Percentiles rank a stretch among this genome's conserved stretches.
These are phyloP conservation scores for Globisporangium recalcitrans DNA, from an alignment of 352 stramenopile species.

Conservation along the genomic window DNA sequence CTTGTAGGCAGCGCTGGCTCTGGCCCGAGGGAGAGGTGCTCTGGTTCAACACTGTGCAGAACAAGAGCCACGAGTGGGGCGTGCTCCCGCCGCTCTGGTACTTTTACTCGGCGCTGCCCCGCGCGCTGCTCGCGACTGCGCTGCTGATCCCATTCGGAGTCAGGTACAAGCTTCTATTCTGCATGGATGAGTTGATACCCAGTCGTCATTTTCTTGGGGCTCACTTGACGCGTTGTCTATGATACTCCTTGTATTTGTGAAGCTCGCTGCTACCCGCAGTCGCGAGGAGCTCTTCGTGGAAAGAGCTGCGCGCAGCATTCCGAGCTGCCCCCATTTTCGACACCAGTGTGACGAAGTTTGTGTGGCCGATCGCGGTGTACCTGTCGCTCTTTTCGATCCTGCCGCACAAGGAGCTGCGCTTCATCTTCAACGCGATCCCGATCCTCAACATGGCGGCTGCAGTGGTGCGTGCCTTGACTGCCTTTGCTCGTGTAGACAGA, in stretches of 20 bases:
- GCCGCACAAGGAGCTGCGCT: conserved; percentile 98
- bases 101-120: conserved; percentile 91
- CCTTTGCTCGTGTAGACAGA: neutral
- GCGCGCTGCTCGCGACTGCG: conserved; percentile 74
- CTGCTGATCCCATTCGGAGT: conserved; percentile 82
- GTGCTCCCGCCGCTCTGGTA: conserved; percentile 96
- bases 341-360: conserved; percentile 41
- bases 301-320: conserved; percentile 31
- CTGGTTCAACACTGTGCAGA: conserved; percentile 95
- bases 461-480: conserved; percentile 40
- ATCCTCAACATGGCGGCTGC: conserved; percentile 93
- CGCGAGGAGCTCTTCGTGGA: conserved; percentile 35
- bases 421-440: conserved; percentile 96
- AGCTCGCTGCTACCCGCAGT: conserved; percentile 45
- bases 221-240: neutral
- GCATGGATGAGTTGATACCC: neutral
- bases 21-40: conserved; percentile 98
- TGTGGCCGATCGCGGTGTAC: conserved; percentile 82
- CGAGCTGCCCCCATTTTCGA: conserved; percentile 43
- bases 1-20: conserved; percentile 70
- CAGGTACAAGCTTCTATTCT: conserved; percentile 30
- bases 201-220: neutral
- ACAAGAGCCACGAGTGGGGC: conserved; percentile 97
- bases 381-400: conserved; percentile 94
- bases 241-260: conserved; percentile 1